Evolutionary conservation across 2,329 filamentous ascomycete species (phyloP).

Genomic region (Fusarium begoniae): DNA sequence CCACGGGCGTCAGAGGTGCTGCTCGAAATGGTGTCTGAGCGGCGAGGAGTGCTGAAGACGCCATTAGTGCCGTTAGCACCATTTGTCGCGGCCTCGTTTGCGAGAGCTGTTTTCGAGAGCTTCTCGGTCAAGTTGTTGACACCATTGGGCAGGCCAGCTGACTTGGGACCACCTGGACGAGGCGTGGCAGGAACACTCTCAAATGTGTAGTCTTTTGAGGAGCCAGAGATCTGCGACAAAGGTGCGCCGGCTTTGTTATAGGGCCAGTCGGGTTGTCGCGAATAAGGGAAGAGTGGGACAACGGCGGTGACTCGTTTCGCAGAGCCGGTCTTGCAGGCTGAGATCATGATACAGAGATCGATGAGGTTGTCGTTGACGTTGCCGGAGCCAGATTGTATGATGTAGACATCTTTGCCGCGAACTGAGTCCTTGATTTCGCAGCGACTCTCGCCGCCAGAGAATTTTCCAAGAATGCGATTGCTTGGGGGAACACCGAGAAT

Average conservation of each 20-base stretch:
- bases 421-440: constrained; percentile 98
- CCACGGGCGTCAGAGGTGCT: constrained; percentile 47
- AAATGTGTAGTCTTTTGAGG: constrained; percentile 77
- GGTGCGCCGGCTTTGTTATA: constrained; percentile 97
- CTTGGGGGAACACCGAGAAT: constrained; percentile 87
- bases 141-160: constrained; percentile 71
- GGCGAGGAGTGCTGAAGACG: constrained; percentile 46
- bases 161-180: constrained; percentile 74
- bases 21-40: constrained; percentile 50
- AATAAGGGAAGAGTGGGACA: constrained; percentile 95
- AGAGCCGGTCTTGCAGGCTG: constrained; percentile 95
- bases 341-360: constrained; percentile 97
- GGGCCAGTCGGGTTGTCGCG: constrained; percentile 92
- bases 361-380: constrained; percentile 96
- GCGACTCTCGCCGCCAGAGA: constrained; percentile 92
- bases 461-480: constrained; percentile 87
- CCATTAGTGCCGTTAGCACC: constrained; percentile 38
- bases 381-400: constrained; percentile 92
- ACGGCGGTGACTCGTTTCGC: constrained; percentile 94
- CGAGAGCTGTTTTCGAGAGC: constrained; percentile 73
- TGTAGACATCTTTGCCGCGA: constrained; percentile 98
- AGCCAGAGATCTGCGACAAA: constrained; percentile 69
- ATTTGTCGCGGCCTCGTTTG: constrained; percentile 50
- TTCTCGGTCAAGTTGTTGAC: constrained; percentile 76
- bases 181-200: constrained; percentile 92